These are phyloP conservation scores for Coprinopsis cinerea DNA, from an alignment of 768 basidiomycete genomes.

Conservation along the genomic window DNA sequence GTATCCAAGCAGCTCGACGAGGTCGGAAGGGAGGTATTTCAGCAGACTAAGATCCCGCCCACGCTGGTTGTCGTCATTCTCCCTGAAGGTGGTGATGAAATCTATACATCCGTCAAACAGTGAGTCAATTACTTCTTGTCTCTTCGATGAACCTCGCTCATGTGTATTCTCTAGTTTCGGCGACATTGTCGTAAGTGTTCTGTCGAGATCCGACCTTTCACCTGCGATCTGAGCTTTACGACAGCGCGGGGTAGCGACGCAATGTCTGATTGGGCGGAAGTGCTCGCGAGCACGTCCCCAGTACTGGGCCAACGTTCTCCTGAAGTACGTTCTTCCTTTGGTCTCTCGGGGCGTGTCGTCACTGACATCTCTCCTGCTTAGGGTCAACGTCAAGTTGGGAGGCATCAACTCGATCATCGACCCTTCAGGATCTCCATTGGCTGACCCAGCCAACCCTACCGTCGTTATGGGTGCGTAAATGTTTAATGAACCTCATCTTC, in stretches of 20 bases:
- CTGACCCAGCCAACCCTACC: constrained; percentile 63
- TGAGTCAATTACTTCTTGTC: constrained; percentile 28
- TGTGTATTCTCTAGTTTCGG: constrained; percentile 47
- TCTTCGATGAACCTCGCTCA: background rate
- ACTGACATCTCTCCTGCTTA: constrained; percentile 19
- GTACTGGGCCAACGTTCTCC: constrained; percentile 73
- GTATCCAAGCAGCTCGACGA: constrained; percentile 48
- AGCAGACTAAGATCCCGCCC: constrained; percentile 36
- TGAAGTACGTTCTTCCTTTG: constrained; percentile 50
- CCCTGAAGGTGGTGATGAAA: constrained; percentile 66
- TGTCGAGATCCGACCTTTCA: background rate
- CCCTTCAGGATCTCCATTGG: constrained; percentile 45
- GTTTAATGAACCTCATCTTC: background rate
- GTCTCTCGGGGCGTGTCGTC: background rate
- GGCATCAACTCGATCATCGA: constrained; percentile 77
- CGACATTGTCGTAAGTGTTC: constrained; percentile 32
- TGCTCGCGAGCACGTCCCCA: constrained; percentile 61
- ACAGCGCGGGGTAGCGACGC: constrained; percentile 72
- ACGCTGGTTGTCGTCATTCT: constrained; percentile 59
- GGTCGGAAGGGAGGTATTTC: constrained; percentile 41
- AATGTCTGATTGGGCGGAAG: constrained; percentile 63
- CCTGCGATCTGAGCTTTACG: background rate
- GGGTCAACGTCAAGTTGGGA: constrained; percentile 78
- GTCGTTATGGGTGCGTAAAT: constrained; percentile 60
- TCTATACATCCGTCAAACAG: constrained; percentile 74